These are phyloP conservation scores for carrot (Daucus carota) DNA, from an alignment of 129 eudicot species.

Conservation along the genomic window DNA sequence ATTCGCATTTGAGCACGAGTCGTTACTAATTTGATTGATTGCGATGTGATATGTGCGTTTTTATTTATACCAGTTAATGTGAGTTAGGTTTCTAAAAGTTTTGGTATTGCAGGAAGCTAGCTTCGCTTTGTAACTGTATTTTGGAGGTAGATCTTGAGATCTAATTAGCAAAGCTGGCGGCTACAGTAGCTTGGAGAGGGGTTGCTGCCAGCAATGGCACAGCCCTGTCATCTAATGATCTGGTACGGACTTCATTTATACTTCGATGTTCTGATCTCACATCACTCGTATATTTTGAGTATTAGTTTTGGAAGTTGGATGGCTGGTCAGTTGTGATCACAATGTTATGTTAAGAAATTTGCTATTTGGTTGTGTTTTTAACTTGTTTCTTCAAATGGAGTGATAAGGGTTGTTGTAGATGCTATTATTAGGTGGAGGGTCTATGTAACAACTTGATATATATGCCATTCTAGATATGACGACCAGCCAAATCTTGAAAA, in stretches of 20 bases:
- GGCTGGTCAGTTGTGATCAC: background rate
- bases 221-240: constrained; percentile 51
- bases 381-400: background rate
- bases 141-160: constrained; percentile 47
- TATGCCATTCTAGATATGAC: background rate
- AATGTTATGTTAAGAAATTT: background rate
- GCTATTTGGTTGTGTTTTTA: background rate
- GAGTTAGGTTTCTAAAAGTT: no score
- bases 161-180: constrained; percentile 57
- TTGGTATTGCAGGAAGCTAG: constrained; percentile 39
- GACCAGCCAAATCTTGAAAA: background rate
- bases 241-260: constrained; percentile 33
- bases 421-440: background rate
- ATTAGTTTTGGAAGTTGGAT: background rate
- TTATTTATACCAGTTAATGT: no score
- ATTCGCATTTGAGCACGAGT: background rate
- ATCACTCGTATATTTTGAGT: background rate
- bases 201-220: constrained; percentile 64
- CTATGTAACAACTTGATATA: background rate
- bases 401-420: background rate
- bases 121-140: constrained; percentile 27
- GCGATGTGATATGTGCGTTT: constrained; percentile 1
- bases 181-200: constrained; percentile 67
- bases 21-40: background rate
- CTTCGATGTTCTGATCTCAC: background rate